Conservation (phyloP, 1,284 basidiomycete genomes). For the Wallemia ichthyophaga region DNA sequence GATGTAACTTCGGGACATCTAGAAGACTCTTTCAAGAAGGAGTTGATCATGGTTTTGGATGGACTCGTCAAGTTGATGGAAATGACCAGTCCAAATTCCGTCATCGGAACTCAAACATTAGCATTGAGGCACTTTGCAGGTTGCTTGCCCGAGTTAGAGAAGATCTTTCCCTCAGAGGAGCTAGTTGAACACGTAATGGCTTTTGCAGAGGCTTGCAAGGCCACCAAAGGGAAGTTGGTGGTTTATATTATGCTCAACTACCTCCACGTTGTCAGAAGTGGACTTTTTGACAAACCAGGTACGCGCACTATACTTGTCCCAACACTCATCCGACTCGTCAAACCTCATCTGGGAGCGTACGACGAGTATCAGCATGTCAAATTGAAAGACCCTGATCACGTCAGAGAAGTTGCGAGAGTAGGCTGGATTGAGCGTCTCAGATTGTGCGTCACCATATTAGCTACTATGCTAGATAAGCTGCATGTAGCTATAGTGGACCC, state of each 20-base stretch:
- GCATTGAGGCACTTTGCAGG: conserved; percentile 80
- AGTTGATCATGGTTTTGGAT: conserved; percentile 38
- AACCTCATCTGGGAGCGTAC: conserved; percentile 73
- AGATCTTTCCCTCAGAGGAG: conserved; percentile 47
- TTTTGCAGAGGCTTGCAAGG: conserved; percentile 57
- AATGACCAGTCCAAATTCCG: conserved; percentile 39
- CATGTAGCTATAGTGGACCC: conserved; percentile 49
- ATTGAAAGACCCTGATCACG: conserved; percentile 30
- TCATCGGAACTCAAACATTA: conserved; percentile 83
- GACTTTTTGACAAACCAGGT: conserved; percentile 53
- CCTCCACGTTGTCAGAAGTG: conserved; percentile 59
- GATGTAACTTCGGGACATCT: conserved; percentile 58
- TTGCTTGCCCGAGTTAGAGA: conserved; percentile 56
- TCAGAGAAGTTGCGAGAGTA: conserved; percentile 42
- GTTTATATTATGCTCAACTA: conserved; percentile 86
- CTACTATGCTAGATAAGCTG: conserved; percentile 56
- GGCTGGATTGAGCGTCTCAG: conserved; percentile 70
- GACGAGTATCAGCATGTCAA: conserved; percentile 40
- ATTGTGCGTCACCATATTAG: conserved; percentile 20
- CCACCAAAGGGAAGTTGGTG: conserved; percentile 51
- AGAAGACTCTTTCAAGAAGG: conserved; percentile 54
- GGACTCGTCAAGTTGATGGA: conserved; percentile 76
- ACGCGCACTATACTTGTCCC: conserved; percentile 58
- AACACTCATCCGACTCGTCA: conserved; percentile 69
- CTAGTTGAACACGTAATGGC: conserved; percentile 50